Evolutionary conservation across 768 basidiomycete species (phyloP).

Genomic region (Phaffia tasmanica): DNA sequence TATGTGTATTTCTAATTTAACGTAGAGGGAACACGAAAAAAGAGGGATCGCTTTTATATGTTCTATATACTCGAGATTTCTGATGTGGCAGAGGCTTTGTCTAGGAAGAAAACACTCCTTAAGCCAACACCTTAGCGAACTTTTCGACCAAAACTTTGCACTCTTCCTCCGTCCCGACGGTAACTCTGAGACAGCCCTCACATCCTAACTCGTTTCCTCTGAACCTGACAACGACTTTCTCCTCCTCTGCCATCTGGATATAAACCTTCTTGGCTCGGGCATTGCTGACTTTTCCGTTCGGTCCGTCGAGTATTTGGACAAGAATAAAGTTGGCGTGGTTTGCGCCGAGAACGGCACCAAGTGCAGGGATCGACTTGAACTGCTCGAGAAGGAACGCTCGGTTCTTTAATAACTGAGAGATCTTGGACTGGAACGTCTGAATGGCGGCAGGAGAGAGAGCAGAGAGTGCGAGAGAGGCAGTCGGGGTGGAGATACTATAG

Average conservation of each 20-base stretch:
- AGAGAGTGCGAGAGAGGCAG: conserved; percentile 65
- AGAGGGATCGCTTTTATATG: too few species aligned
- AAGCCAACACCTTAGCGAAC: conserved; percentile 37
- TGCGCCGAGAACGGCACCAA: conserved; percentile 59
- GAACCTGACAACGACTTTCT: conserved; percentile 70
- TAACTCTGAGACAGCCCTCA: conserved; percentile 73
- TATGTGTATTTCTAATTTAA: too few species aligned
- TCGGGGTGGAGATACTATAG: conserved; percentile 88
- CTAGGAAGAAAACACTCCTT: too few species aligned
- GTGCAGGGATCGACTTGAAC: conserved; percentile 42
- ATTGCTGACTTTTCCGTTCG: conserved; percentile 47
- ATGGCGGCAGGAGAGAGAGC: conserved; percentile 63
- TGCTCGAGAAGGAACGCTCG: conserved; percentile 48
- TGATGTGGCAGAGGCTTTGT: too few species aligned
- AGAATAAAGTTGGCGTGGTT: conserved; percentile 86
- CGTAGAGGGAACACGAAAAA: too few species aligned
- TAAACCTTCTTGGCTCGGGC: conserved; percentile 57
- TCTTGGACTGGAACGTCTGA: conserved; percentile 53
- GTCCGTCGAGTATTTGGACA: conserved; percentile 53
- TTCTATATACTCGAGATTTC: too few species aligned
- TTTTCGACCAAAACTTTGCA: conserved; percentile 51
- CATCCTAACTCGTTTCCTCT: conserved; percentile 80
- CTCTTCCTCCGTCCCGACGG: conserved; percentile 74
- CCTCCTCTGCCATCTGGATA: conserved; percentile 61
- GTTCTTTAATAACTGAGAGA: conserved; percentile 49